Evolutionary conservation across 1,139 yeast species (phyloP).

Genomic region (Suhomyces ambrosiae): DNA sequence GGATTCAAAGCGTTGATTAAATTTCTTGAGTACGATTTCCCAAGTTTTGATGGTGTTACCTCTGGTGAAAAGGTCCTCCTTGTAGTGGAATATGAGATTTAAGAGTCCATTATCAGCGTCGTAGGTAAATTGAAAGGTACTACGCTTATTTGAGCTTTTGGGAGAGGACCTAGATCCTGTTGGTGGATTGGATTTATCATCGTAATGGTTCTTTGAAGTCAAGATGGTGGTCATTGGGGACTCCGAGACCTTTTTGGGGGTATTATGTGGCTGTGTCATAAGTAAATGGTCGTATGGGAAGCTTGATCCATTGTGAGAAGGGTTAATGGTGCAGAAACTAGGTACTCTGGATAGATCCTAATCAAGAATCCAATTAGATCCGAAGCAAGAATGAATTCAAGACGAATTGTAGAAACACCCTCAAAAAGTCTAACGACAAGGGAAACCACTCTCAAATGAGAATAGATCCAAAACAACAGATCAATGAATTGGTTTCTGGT

Average conservation of each 20-base stretch:
- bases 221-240: not conserved
- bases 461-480: no score
- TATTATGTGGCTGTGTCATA: not conserved
- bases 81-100: conserved; percentile 23
- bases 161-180: not conserved
- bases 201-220: no score
- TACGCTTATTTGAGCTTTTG: conserved; percentile 16
- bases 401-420: no score
- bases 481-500: no score
- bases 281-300: not conserved
- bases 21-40: conserved; percentile 28
- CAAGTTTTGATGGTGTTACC: conserved; percentile 35
- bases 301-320: not conserved
- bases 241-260: no score
- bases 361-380: no score
- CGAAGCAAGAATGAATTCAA: no score
- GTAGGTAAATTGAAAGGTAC: conserved; percentile 30
- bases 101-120: conserved; percentile 30
- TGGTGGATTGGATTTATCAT: no score
- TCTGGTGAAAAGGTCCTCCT: conserved; percentile 30
- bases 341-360: no score
- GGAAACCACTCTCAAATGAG: no score
- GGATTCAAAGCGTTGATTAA: conserved; percentile 24
- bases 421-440: no score
- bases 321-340: not conserved